These are phyloP conservation scores for Coemansia sp. DNA, from an alignment of 192 early-diverging fungal genomes.

Conservation along the genomic window DNA sequence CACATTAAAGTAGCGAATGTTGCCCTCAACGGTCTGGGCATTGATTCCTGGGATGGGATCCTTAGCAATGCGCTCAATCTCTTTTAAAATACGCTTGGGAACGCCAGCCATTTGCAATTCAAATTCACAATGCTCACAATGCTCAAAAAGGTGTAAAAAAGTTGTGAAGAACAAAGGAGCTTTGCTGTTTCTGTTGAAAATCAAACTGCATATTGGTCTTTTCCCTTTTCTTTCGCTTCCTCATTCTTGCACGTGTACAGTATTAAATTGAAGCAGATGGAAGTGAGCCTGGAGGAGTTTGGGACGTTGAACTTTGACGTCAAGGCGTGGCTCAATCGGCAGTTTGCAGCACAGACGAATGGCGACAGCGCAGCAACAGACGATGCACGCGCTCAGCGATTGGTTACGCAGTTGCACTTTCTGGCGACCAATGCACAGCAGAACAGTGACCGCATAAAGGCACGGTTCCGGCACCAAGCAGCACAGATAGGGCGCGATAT, in stretches of 20 bases:
- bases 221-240: background rate
- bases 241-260: background rate
- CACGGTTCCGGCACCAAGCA: constrained; percentile 47
- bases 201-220: background rate
- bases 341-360: constrained; percentile 22
- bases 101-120: constrained; percentile 21
- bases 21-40: constrained; percentile 87
- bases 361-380: constrained; percentile 1
- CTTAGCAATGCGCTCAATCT: constrained; percentile 90
- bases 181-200: background rate
- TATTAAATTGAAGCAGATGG: constrained; percentile 18
- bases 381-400: constrained; percentile 29
- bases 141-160: too few relatives aligned
- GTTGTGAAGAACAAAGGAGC: too few relatives aligned
- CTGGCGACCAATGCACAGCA: constrained; percentile 49
- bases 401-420: constrained; percentile 46
- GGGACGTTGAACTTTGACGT: constrained; percentile 30
- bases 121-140: background rate
- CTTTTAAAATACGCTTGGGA: constrained; percentile 64
- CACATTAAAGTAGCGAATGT: constrained; percentile 97
- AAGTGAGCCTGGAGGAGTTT: constrained; percentile 41
- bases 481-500: constrained; percentile 43
- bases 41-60: constrained; percentile 95
- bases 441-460: constrained; percentile 46
- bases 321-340: constrained; percentile 45